Evolutionary conservation across 306 rosid genomes (phyloP).

Genomic region (Begonia peltatifolia): DNA sequence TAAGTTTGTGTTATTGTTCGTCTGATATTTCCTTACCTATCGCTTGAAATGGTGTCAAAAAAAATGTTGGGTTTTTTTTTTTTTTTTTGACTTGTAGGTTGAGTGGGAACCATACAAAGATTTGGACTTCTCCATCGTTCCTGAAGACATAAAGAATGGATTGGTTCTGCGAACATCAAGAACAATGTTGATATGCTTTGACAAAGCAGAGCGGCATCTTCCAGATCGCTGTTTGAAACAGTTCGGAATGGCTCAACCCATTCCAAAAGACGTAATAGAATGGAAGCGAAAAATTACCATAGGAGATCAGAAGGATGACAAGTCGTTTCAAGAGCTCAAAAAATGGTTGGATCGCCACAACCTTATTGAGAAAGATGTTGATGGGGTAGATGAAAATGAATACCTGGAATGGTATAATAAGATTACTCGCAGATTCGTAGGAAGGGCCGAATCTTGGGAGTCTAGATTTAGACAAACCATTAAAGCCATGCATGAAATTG

Average conservation of each 20-base stretch:
- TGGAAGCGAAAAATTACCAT: constrained; percentile 70
- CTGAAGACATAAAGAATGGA: constrained; percentile 37
- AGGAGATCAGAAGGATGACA: constrained; percentile 44
- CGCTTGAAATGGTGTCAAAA: neutral
- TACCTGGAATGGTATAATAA: constrained; percentile 56
- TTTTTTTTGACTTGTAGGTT: constrained; percentile 25
- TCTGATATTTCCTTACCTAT: neutral
- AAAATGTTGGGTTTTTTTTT: constrained; percentile 8
- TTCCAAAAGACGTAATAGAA: constrained; percentile 40
- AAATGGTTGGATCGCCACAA: constrained; percentile 49
- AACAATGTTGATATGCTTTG: constrained; percentile 69
- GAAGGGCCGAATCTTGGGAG: constrained; percentile 56
- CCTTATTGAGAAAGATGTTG: constrained; percentile 24
- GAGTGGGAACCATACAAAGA: constrained; percentile 75
- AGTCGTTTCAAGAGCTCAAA: constrained; percentile 18
- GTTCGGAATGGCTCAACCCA: constrained; percentile 60
- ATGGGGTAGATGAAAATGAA: constrained; percentile 22
- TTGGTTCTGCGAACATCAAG: constrained; percentile 39
- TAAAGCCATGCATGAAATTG: constrained; percentile 41
- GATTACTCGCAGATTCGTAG: constrained; percentile 50
- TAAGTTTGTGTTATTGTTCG: constrained; percentile 19
- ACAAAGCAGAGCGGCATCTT: constrained; percentile 64
- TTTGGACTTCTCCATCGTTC: constrained; percentile 33
- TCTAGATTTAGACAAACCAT: constrained; percentile 60
- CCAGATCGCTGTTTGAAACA: constrained; percentile 71